Base-by-base conservation (phyloP, 495 filamentous ascomycete species). In the Parathielavia hyrcaniae region DNA sequence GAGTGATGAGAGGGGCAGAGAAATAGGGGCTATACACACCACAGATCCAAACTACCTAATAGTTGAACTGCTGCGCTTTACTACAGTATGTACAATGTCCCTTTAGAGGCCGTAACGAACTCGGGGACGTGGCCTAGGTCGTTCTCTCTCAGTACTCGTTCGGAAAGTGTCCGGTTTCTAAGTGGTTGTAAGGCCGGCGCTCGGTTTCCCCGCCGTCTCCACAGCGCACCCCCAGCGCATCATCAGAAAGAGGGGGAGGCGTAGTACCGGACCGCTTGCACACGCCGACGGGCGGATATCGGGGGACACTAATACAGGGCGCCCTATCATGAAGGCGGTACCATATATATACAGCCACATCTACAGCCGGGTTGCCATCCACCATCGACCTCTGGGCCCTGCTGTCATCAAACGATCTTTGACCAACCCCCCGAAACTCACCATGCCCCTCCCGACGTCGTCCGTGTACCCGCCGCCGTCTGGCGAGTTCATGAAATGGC, bases 401-500 rank as follows among this genome's bases (percentile, higher is more conserved):
- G 9, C 5, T 4, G n/a, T 26, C 3, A 5, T 19, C 12, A 26
- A 9, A 4, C 30, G 26, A 22, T 20, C 54, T 9, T 23, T 44
- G 1, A 36, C 30, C 4, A 12, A 34, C 47, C 12, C 61, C 3
- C 5, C 45, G 5, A 39, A 12, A 8, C 38, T 41, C 49, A 63
- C 32, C 30, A 78, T 78, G 75, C 72, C 74, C 45, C 75, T 78
- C 57, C 59, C 69, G 0, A 75, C 69, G 0, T 49, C 68, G 0
- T 74, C 73, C 26, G 59, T 91, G 32, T 91, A 84, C 66, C 81
- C 86, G 47, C 77, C 82, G 54, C 68, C 74, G 35, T 78, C 86
- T 46, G 80, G 79, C 20, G 79, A 74, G 22, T 79, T 86, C 64
- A 75, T 81, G 58, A 80, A 83, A 44, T 96, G 90, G 70, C 77